Evolutionary conservation across 1,284 basidiomycete genomes (phyloP), one percentile per base, ranked within the genome.

Genomic region (Ganoderma meredithae): DNA sequence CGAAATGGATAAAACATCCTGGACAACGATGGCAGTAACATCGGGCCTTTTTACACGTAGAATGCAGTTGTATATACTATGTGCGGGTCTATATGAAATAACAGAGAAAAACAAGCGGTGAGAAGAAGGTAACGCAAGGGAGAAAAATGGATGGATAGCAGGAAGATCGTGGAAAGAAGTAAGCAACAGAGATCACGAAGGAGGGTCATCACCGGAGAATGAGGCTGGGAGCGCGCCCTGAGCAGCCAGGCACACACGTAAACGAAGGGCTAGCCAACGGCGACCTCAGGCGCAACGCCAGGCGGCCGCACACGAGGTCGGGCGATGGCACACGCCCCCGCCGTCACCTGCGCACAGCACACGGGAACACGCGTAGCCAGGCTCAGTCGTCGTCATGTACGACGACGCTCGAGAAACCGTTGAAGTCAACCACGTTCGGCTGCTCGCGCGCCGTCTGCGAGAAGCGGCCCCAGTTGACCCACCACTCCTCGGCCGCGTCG

Each of bases 401-500:
- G 22, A 39, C 15, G 31, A 62, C n/a, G 61, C 61, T 52, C 31
- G 61, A 62, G 61, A 62, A 62, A 6, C 44, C 41, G 61, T 60
- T 41, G 39, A 60, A 60, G 58, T 60, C 39, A 6, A 60, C 58
- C n/a, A 19, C 47, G 47, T 19, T 19, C 43, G 61, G 61, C 47
- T 62, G 65, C 62, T 68, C 66, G 64, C 65, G 64, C 62, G 68
- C 66, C 31, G 39, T 65, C 52, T 67, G 62, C 53, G 69, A 67
- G 64, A 74, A 74, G 22, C 72, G 73, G 55, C 80, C 80, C 80
- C 80, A 81, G 59, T 78, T 73, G 39, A 78, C 74, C 80, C 79
- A 81, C 80, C 79, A 80, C 65, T 80, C 77, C 41, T 78, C 78
- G 2, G 80, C 80, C 27, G 75, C 78, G 58, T 80, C 80, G 53